Evolutionary conservation across 2,329 filamentous ascomycete species (phyloP), one percentile per base, ranked within the genome.

Genomic region (Colletotrichum neosansevieriae): DNA sequence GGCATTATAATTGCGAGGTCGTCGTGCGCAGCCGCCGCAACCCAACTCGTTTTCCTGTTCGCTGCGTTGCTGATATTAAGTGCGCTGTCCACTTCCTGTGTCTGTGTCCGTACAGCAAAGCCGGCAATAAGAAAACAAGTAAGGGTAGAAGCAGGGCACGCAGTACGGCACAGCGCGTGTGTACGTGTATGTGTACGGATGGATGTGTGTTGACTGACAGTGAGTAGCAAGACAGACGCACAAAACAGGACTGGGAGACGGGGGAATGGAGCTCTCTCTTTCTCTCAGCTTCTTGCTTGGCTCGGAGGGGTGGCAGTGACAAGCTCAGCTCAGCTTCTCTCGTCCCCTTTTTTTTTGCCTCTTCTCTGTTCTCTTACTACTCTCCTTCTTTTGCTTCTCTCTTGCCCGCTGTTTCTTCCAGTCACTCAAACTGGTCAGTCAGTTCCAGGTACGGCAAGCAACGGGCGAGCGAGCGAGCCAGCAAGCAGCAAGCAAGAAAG

Each of bases 1-100:
- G 82, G 84, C 85, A 88, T 88, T 77, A 76, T 80, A 57, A 59
- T 56, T 59, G 64, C 13, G 63, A 64, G 58, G 24, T 51, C 24
- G 65, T 64, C 34, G 61, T 65, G 53, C 65, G 51, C 59, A 63
- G 51, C 59, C 50, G 64, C 51, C 64, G 51, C 64, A 51, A 49
- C 24, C 58, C 56, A 58, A 44, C n/a, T 17, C 49, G 45, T 47
- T 24, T 51, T 50, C 40, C 13, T 45, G 17, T 54, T 54, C 21
- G 56, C 13, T 29, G 29, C 29, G 29, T 29, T 45, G 54, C 12
- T 40, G 34, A 54, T 11, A 34, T 24, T 38, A 21, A 13, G 36
- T 19, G 44, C 17, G 29, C 21, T 44, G 34, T 40, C 24, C 36
- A 13, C 11, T 15, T 12, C 36, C 36, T 38, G 36, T 38, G 36